Base-by-base conservation (phyloP, 1,284 basidiomycete species). In the Microbotryum intermedium region DNA sequence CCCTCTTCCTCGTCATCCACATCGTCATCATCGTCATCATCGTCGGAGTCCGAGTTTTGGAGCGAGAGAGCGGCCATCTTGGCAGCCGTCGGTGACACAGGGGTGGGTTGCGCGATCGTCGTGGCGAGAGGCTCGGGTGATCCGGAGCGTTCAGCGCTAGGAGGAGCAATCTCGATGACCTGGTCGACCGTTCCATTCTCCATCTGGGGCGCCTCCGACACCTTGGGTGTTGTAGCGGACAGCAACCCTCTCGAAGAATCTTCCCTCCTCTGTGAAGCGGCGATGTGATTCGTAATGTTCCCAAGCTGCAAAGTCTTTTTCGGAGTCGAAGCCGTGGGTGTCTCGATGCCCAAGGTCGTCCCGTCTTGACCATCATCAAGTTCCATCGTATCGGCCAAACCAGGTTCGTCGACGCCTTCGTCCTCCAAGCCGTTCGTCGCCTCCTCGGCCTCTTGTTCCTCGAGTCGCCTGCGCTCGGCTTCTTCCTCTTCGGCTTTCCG, bases 401-500 rank as follows among this genome's bases (percentile, higher is more conserved):
- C 34, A 39, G 34, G 34, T 39, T 11, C 34, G 10, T 39, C 34
- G 9, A 39, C 39, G n/a, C 26, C 39, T 13, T 52, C 50, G 16
- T 56, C 45, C 9, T 43, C 53, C 46, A 45, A 9, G 11, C 29
- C 50, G 3, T 62, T 50, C 50, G 13, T 26, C 29, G 45, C 49
- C 42, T 57, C 50, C 48, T 39, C 48, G 34, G 3, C 34, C 26
- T 53, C 50, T 20, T 58, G 45, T 10, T 57, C 42, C 16, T 29
- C 16, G 23, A 18, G 34, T 50, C 49, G n/a, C 56, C 48, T 25
- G 3, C 47, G 21, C 39, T 20, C 52, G 6, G 55, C 62, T 18
- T 46, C 53, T 13, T 64, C 58, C 13, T 43, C 52, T 46, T 55
- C 60, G n/a, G 43, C 52, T 20, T 48, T 48, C 54, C 49, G 43